Evolutionary conservation across 768 basidiomycete genomes (phyloP).

Genomic region (Leucogyrophana mollusca): DNA sequence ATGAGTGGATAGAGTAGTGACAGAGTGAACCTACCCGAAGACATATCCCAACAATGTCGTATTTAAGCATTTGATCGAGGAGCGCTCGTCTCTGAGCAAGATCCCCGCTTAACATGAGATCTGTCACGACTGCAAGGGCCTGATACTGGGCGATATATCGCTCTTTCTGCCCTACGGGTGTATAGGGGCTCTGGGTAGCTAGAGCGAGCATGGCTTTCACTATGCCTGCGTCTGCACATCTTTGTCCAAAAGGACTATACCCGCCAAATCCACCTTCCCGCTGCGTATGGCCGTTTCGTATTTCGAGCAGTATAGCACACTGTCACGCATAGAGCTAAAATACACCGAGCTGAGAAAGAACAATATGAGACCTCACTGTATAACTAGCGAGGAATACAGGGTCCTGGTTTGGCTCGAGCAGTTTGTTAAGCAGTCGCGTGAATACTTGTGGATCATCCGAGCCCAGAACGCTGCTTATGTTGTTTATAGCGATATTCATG

Average conservation of each 20-base stretch:
- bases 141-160: constrained; percentile 18
- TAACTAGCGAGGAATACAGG: constrained; percentile 17
- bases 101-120: constrained; percentile 19
- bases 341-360: too few species aligned
- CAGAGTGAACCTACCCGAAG: constrained; percentile 15
- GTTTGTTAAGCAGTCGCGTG: constrained; percentile 20
- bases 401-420: constrained; percentile 21
- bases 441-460: constrained; percentile 10
- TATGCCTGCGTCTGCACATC: constrained; percentile 24
- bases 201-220: constrained; percentile 24
- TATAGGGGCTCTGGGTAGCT: constrained; percentile 12
- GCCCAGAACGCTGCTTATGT: constrained; percentile 15
- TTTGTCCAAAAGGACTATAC: constrained; percentile 16
- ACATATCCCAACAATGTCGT: constrained; percentile 18
- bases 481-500: constrained; percentile 16
- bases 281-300: background rate
- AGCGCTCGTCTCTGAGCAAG: constrained; percentile 17
- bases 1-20: background rate
- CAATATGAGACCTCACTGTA: constrained; percentile 7
- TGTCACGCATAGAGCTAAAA: constrained; percentile 1
- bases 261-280: background rate
- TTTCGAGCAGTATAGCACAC: constrained; percentile 12
- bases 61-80: constrained; percentile 21
- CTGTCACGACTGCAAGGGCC: constrained; percentile 18
- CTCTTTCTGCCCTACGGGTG: constrained; percentile 9